Conservation (phyloP, 2,329 filamentous ascomycete species). For the Stagonosporopsis rhizophila region DNA sequence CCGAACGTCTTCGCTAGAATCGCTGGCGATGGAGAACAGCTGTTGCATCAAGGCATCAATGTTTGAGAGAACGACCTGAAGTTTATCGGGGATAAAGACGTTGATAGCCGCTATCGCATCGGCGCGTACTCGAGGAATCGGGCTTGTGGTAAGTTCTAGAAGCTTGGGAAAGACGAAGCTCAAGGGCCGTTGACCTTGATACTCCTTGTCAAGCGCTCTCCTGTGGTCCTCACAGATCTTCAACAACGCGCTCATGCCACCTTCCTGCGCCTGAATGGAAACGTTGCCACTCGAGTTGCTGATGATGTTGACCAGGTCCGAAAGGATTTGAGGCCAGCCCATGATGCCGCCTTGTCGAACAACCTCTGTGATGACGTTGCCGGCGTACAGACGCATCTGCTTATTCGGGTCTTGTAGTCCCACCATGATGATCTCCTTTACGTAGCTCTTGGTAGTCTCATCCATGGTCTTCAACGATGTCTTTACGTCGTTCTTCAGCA, state of each 20-base stretch:
- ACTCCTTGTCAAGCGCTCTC: conserved; percentile 83
- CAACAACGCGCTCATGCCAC: conserved; percentile 87
- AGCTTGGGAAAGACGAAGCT: conserved; percentile 90
- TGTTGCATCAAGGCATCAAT: conserved; percentile 83
- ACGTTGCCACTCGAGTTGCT: conserved; percentile 74
- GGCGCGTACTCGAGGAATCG: conserved; percentile 77
- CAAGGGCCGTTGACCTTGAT: conserved; percentile 86
- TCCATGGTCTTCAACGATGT: conserved; percentile 77
- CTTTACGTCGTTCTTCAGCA: conserved; percentile 94
- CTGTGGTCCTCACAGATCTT: conserved; percentile 98
- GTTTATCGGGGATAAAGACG: conserved; percentile 85
- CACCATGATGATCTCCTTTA: conserved; percentile 79
- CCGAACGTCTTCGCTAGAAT: conserved; percentile 80
- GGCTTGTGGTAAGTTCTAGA: conserved; percentile 81
- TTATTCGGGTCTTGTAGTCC: conserved; percentile 81
- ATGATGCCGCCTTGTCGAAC: conserved; percentile 83
- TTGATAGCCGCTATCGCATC: conserved; percentile 86
- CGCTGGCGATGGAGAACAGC: conserved; percentile 81
- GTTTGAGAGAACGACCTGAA: conserved; percentile 79
- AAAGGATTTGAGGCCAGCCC: conserved; percentile 88
- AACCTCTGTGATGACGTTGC: conserved; percentile 93
- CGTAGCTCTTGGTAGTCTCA: conserved; percentile 73
- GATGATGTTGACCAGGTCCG: conserved; percentile 80
- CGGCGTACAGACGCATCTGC: conserved; percentile 87
- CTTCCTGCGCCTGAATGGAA: conserved; percentile 79